phyloP scores from a whole-genome alignment of 306 rosid genomes.

The Citrullus mucosospermus region DNA sequence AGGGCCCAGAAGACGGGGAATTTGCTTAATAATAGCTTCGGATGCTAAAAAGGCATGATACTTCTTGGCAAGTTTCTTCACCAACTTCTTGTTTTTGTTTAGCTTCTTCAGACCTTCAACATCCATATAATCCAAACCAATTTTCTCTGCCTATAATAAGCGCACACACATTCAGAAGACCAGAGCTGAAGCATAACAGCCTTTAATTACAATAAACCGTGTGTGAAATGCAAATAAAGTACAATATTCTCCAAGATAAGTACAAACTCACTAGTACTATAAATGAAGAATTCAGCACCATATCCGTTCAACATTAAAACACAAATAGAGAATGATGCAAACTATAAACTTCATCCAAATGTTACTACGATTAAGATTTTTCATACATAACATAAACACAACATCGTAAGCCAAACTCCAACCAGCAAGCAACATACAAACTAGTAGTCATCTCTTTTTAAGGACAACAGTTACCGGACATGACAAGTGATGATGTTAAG shows the following conservation, averaged over 20 bases:
- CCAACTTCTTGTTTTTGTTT: conserved; percentile 67
- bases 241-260: background rate
- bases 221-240: background rate
- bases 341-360: background rate
- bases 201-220: too few relatives aligned
- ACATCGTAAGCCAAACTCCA: too few relatives aligned
- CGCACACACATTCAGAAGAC: background rate
- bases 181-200: background rate
- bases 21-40: conserved; percentile 79
- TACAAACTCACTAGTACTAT: too few relatives aligned
- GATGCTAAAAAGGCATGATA: conserved; percentile 82
- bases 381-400: background rate
- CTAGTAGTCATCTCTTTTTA: background rate
- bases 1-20: conserved; percentile 81
- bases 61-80: conserved; percentile 67
- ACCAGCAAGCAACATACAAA: background rate
- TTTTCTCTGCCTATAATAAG: conserved; percentile 56
- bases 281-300: background rate
- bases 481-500: too few relatives aligned
- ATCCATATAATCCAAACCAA: conserved; percentile 67
- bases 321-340: background rate
- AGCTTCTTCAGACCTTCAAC: conserved; percentile 72
- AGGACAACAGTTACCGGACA: background rate
- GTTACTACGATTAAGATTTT: background rate
- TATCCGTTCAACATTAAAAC: background rate